Evolutionary conservation across 2,329 filamentous ascomycete genomes (phyloP).

Genomic region (Cladophialophora yegresii): DNA sequence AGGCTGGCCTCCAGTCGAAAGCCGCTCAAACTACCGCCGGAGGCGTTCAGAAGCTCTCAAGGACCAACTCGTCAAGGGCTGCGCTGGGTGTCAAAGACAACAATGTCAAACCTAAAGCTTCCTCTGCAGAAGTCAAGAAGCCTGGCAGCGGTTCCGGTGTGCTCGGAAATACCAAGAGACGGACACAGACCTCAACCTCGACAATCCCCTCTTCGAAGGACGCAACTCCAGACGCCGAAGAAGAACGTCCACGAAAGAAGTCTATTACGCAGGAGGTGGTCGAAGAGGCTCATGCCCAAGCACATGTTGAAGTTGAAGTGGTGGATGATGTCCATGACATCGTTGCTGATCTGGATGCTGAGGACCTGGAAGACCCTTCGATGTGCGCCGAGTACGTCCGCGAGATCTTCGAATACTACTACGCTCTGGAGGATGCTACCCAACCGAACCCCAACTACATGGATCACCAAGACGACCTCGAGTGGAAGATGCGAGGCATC

Average conservation of each 20-base stretch:
- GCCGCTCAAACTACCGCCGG: conserved; percentile 68
- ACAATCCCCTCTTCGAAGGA: conserved; percentile 57
- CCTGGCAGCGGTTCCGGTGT: conserved; percentile 71
- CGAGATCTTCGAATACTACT: conserved; percentile 96
- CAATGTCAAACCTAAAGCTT: conserved; percentile 60
- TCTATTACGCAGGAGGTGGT: conserved; percentile 56
- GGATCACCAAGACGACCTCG: conserved; percentile 87
- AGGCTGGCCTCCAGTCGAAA: conserved; percentile 75
- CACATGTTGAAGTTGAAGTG: conserved; percentile 3
- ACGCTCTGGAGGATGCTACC: conserved; percentile 75
- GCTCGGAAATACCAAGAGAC: conserved; percentile 69
- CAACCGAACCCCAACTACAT: conserved; percentile 94
- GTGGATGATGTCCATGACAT: conserved; percentile 38
- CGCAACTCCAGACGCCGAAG: conserved; percentile 54
- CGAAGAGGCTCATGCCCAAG: conserved; percentile 41
- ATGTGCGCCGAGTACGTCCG: conserved; percentile 98
- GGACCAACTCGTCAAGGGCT: conserved; percentile 62
- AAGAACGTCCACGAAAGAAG: conserved; percentile 71
- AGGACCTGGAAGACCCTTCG: conserved; percentile 88
- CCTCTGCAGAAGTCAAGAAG: conserved; percentile 65
- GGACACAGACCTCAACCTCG: conserved; percentile 52
- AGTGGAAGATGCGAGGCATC: conserved; percentile 98
- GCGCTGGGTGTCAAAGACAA: conserved; percentile 66
- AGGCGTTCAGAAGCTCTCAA: conserved; percentile 74
- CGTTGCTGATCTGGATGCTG: conserved; percentile 69